These are phyloP conservation scores for Caryocar brasiliense DNA, from an alignment of 441 rosid genomes.

Conservation along the genomic window DNA sequence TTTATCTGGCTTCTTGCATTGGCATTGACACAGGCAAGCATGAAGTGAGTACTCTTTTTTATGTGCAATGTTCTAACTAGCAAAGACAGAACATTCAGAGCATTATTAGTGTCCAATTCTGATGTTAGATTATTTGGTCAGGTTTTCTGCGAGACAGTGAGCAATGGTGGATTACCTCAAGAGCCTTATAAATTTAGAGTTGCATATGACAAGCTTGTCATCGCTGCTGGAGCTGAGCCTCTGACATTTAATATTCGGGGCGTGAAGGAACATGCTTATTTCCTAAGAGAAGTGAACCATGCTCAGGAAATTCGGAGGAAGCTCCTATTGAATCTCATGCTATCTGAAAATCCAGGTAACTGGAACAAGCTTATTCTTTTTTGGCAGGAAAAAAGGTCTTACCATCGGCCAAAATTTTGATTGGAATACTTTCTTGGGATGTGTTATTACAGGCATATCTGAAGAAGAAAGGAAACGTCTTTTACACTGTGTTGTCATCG, in stretches of 20 bases:
- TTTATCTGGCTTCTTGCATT: constrained; percentile 69
- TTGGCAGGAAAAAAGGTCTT: too few species aligned
- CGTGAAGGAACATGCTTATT: constrained; percentile 67
- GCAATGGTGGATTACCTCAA: constrained; percentile 31
- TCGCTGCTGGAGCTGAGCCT: constrained; percentile 95
- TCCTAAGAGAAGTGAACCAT: constrained; percentile 88
- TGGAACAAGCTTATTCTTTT: too few species aligned
- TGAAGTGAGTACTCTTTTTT: constrained; percentile 37
- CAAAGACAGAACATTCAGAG: too few species aligned
- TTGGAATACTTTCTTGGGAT: not conserved
- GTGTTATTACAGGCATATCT: constrained; percentile 42
- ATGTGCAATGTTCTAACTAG: not conserved
- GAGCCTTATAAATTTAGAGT: constrained; percentile 74
- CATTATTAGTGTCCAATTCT: too few species aligned
- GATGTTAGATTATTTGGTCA: constrained; percentile 12
- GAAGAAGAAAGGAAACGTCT: constrained; percentile 69
- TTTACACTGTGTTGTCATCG: constrained; percentile 76
- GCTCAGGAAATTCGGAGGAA: constrained; percentile 90
- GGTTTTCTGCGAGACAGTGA: constrained; percentile 73
- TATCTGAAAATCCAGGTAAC: constrained; percentile 76
- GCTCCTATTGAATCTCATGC: constrained; percentile 87
- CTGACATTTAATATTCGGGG: constrained; percentile 83
- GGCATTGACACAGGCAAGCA: constrained; percentile 56
- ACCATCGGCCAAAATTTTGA: too few species aligned
- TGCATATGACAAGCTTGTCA: constrained; percentile 80